These are phyloP conservation scores for Diaporthe citrichinensis DNA, from an alignment of 2,329 filamentous ascomycete genomes.

Conservation along the genomic window DNA sequence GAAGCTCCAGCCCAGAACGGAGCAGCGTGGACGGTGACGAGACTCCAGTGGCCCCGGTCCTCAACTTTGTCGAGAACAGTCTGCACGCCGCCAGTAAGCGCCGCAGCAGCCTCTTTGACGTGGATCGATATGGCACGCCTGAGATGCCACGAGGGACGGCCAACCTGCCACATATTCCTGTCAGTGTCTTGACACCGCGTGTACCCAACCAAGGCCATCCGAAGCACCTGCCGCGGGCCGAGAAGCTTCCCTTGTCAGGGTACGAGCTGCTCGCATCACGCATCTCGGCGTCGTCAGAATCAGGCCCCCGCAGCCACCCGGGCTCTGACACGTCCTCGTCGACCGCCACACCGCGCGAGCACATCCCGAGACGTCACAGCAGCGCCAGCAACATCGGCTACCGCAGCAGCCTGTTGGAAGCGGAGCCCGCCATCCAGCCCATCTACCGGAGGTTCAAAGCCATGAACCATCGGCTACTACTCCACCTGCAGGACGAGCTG, in stretches of 20 bases:
- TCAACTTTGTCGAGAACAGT: constrained; percentile 41
- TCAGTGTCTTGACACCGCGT: constrained; percentile 55
- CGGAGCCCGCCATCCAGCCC: constrained; percentile 60
- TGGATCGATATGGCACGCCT: constrained; percentile 56
- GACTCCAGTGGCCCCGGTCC: constrained; percentile 39
- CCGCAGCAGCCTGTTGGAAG: constrained; percentile 44
- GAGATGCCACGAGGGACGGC: constrained; percentile 59
- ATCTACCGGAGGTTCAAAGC: constrained; percentile 88
- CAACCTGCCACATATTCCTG: constrained; percentile 54
- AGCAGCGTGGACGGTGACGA: constrained; percentile 54
- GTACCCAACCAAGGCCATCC: constrained; percentile 50
- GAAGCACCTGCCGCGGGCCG: constrained; percentile 56
- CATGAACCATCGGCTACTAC: constrained; percentile 84
- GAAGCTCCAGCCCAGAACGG: constrained; percentile 57
- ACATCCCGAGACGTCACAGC: constrained; percentile 25
- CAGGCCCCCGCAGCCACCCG: constrained; percentile 41
- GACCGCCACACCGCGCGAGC: constrained; percentile 38
- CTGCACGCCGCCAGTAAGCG: constrained; percentile 39
- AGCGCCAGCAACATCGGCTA: constrained; percentile 22
- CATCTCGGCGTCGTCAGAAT: constrained; percentile 55
- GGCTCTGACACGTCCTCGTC: constrained; percentile 38
- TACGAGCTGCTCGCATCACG: constrained; percentile 75
- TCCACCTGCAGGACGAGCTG: constrained; percentile 90
- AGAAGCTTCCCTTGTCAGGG: constrained; percentile 65
- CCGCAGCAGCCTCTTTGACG: constrained; percentile 33